Base-by-base conservation (phyloP, 805 yeast species). In the Phaffomyces antillensis region DNA sequence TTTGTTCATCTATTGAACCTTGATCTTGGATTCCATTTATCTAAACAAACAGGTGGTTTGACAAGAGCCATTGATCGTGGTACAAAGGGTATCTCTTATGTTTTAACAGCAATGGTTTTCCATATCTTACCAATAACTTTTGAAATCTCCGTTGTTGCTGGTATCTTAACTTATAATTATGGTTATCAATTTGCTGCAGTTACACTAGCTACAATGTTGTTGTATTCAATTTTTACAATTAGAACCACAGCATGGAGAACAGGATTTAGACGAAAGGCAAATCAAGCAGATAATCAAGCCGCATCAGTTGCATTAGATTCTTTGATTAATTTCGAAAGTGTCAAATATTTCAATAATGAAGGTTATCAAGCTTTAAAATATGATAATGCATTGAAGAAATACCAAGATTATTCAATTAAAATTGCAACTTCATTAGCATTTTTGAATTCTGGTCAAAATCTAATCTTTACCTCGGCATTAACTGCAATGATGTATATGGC, bases 401-500 rank as follows among this genome's bases (percentile, higher is more conserved):
- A 93, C 63, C 93, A 87, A 61, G 68, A 71, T 46, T 67, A 69
- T 12, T 78, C 82, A 26, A 79, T 86, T 52, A 83, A 84, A 58
- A 87, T 86, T n/a, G 89, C 91, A 3, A 86, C 91, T 4, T 85
- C 93, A 1, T 67, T 86, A 50, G 89, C 93, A 23, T 86, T 75
- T 56, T 68, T 86, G 49, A 86, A 86, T 52, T 73, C 88, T 0
- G 95, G 95, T 16, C 95, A 86, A 61, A 85, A 82, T 59, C 54
- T 84, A 44, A 86, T 86, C 30, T 86, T 86, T 66, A 86, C 97
- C 0, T 65, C 86, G 36, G 98, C 99, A 2, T 69, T 93, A 51
- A 93, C 99, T 2, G 86, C 82, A 2, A 93, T 93, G 95, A 93
- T 93, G 99, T 93, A 86, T 63, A 83, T 93, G 95, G 97, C 96